Conservation (phyloP, 2,329 filamentous ascomycete species). For the Kalaharituber pfeilii region DNA sequence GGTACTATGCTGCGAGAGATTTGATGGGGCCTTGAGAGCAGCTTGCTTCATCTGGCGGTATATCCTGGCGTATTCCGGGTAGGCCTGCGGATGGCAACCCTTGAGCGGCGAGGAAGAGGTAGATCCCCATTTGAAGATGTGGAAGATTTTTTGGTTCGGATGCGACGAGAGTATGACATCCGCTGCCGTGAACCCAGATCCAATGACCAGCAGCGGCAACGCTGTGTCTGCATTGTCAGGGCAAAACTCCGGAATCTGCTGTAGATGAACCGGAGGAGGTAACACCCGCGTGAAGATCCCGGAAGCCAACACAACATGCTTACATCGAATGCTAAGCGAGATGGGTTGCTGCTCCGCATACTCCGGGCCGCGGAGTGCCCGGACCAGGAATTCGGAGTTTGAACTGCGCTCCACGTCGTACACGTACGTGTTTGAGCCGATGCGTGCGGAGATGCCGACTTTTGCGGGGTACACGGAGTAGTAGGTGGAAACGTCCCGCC, state of each 20-base stretch:
- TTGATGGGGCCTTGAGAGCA: slow-evolving; percentile 28
- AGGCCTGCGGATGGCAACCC: slow-evolving; percentile 42
- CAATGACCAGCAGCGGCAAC: slow-evolving; percentile 37
- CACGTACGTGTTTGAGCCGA: slow-evolving; percentile 19
- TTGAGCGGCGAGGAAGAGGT: slow-evolving; percentile 40
- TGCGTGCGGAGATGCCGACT: slow-evolving; percentile 33
- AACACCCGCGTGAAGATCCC: slow-evolving; percentile 41
- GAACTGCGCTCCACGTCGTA: not conserved
- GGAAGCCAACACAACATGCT: slow-evolving; percentile 40
- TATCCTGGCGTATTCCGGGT: slow-evolving; percentile 44
- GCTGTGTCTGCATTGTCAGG: slow-evolving; percentile 8
- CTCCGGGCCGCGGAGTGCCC: slow-evolving; percentile 4
- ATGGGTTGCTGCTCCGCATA: slow-evolving; percentile 24
- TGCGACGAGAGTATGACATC: slow-evolving; percentile 41
- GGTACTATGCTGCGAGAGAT: slow-evolving; percentile 33
- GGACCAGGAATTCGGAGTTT: slow-evolving; percentile 30
- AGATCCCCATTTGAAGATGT: slow-evolving; percentile 44
- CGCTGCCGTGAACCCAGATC: slow-evolving; percentile 45
- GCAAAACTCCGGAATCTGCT: slow-evolving; percentile 26
- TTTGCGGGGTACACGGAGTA: slow-evolving; percentile 37
- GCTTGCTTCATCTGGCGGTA: slow-evolving; percentile 44
- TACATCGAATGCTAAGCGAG: slow-evolving; percentile 38
- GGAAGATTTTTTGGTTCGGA: slow-evolving; percentile 36
- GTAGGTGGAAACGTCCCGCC: slow-evolving; percentile 39
- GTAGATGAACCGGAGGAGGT: slow-evolving; percentile 34